These are phyloP conservation scores for Magnusiomyces clavatus DNA, from an alignment of 1,139 yeast genomes.

Conservation along the genomic window DNA sequence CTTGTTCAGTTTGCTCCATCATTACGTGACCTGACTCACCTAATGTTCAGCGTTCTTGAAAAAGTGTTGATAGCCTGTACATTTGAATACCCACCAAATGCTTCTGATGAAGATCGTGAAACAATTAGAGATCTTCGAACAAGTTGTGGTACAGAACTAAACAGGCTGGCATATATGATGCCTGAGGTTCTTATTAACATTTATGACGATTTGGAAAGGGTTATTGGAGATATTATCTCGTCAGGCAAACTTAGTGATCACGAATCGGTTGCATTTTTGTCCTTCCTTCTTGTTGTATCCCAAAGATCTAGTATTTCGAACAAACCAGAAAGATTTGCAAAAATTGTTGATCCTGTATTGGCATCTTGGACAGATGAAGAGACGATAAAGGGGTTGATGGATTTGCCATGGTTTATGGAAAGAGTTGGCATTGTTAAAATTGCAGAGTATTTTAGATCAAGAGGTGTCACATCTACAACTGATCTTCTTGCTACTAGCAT, in stretches of 20 bases:
- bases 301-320: slow-evolving; percentile 72
- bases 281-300: slow-evolving; percentile 83
- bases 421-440: slow-evolving; percentile 89
- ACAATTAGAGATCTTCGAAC: slow-evolving; percentile 80
- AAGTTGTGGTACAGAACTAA: slow-evolving; percentile 90
- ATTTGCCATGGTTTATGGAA: slow-evolving; percentile 97
- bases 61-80: slow-evolving; percentile 85
- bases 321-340: slow-evolving; percentile 66
- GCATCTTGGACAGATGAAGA: slow-evolving; percentile 89
- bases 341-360: slow-evolving; percentile 87
- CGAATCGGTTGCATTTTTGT: slow-evolving; percentile 88
- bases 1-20: slow-evolving; percentile 96
- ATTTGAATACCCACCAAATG: slow-evolving; percentile 61
- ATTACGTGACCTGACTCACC: slow-evolving; percentile 57
- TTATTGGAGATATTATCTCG: slow-evolving; percentile 62
- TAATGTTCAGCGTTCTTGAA: slow-evolving; percentile 79
- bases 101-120: slow-evolving; percentile 63
- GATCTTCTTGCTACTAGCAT: slow-evolving; percentile 69
- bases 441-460: slow-evolving; percentile 77
- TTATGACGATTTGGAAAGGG: slow-evolving; percentile 73
- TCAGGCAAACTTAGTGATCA: slow-evolving; percentile 74
- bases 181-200: slow-evolving; percentile 82
- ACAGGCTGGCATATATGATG: slow-evolving; percentile 87
- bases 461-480: slow-evolving; percentile 73
- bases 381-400: slow-evolving; percentile 81